Evolutionary conservation across 2,329 filamentous ascomycete species (phyloP).

Genomic region (Graphilbum ipis-grandicollis): DNA sequence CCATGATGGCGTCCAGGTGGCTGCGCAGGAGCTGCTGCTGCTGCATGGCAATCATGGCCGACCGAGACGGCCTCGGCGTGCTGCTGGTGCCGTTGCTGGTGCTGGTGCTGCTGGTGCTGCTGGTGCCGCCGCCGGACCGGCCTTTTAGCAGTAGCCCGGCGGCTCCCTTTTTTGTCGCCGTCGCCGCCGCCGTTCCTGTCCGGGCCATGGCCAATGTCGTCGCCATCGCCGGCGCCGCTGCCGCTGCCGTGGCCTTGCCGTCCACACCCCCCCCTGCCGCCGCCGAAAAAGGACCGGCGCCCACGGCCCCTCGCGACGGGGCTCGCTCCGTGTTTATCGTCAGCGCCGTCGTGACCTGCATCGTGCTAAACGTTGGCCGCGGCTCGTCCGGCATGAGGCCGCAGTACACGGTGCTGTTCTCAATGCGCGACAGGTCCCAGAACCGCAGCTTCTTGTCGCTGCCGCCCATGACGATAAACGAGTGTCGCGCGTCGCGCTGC

Average conservation of each 20-base stretch:
- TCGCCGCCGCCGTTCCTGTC: constrained; percentile 14
- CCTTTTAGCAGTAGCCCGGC: background rate
- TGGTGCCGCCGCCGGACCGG: constrained; percentile 4
- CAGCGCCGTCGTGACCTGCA: constrained; percentile 44
- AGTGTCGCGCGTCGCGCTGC: constrained; percentile 56
- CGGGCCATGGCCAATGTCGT: no score
- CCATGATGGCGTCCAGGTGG: constrained; percentile 75
- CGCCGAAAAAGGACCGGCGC: no score
- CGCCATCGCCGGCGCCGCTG: no score
- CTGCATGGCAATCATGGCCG: constrained; percentile 72
- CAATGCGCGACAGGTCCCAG: constrained; percentile 72
- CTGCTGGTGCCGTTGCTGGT: constrained; percentile 12
- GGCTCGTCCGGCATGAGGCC: constrained; percentile 54
- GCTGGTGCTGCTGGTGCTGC: constrained; percentile 12
- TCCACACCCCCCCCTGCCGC: no score
- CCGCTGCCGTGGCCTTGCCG: no score
- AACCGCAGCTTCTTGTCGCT: constrained; percentile 84
- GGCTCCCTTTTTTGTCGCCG: constrained; percentile 12
- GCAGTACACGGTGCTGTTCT: constrained; percentile 65
- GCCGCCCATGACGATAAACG: constrained; percentile 75
- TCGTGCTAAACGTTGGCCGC: constrained; percentile 53
- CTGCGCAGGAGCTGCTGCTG: constrained; percentile 74
- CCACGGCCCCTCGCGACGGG: no score
- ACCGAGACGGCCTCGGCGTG: constrained; percentile 39
- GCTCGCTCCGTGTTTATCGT: constrained; percentile 49